phyloP scores from a whole-genome alignment of 2,329 filamentous ascomycete species.

The Aureobasidium zeae region DNA sequence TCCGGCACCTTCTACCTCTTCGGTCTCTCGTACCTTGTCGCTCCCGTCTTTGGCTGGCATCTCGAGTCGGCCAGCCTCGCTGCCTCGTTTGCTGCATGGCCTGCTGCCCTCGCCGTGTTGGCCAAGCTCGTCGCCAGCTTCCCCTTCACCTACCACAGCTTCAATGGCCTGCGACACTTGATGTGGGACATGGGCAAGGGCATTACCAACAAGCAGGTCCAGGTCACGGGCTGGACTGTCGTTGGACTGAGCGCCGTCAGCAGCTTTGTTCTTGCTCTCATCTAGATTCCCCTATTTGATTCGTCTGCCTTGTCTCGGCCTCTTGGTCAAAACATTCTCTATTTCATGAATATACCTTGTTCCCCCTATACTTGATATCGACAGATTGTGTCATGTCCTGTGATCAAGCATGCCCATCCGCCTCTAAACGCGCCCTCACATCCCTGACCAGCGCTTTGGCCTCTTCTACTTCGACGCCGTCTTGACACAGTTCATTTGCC shows the following conservation, averaged over 20 bases:
- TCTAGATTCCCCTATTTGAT: slow-evolving; percentile 13
- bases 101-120: slow-evolving; percentile 47
- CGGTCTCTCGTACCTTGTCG: slow-evolving; percentile 68
- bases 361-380: background rate
- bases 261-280: slow-evolving; percentile 40
- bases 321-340: too few relatives aligned
- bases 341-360: slow-evolving; percentile 11
- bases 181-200: slow-evolving; percentile 56
- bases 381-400: too few relatives aligned
- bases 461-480: slow-evolving; percentile 93
- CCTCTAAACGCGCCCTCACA: slow-evolving; percentile 65
- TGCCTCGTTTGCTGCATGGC: slow-evolving; percentile 54
- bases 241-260: slow-evolving; percentile 47
- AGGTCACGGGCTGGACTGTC: slow-evolving; percentile 55
- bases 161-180: slow-evolving; percentile 65
- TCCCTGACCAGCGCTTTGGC: slow-evolving; percentile 88
- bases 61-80: slow-evolving; percentile 55
- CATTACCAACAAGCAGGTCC: slow-evolving; percentile 56
- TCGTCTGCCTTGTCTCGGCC: background rate
- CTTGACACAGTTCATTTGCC: slow-evolving; percentile 85
- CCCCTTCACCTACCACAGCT: slow-evolving; percentile 58
- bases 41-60: slow-evolving; percentile 65
- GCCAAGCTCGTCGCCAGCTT: slow-evolving; percentile 52
- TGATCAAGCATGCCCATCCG: slow-evolving; percentile 13
- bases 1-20: slow-evolving; percentile 71